Conservation (phyloP, 192 early-diverging fungal species). For the Endogone sp. region DNA sequence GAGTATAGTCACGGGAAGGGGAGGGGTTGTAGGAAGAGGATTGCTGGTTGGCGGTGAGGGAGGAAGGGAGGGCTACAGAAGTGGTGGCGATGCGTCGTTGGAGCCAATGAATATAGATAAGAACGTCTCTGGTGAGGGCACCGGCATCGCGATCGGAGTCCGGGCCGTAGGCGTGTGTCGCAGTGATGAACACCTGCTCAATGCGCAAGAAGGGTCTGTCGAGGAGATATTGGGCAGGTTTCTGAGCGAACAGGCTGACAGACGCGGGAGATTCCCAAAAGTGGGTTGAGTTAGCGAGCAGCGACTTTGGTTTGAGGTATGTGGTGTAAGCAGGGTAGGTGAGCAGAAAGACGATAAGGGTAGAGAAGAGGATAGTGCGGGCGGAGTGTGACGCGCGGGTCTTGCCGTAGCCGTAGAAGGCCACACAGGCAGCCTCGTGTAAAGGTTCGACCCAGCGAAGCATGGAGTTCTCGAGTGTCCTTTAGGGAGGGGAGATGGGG, state of each 20-base stretch:
- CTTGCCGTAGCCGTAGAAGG: constrained; percentile 25
- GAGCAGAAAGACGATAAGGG: constrained; percentile 11
- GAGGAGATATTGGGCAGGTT: constrained; percentile 6
- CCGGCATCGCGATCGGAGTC: constrained; percentile 8
- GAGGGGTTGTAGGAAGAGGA: constrained; percentile 7
- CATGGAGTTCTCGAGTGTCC: too few species aligned
- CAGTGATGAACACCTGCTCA: neutral
- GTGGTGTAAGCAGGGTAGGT: neutral
- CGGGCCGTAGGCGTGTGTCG: constrained; percentile 13
- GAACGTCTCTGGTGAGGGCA: constrained; percentile 10
- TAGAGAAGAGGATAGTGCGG: constrained; percentile 9
- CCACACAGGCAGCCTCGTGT: neutral
- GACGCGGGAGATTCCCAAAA: constrained; percentile 1
- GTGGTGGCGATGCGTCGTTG: constrained; percentile 9
- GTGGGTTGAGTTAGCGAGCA: constrained; percentile 2
- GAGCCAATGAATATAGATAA: constrained; percentile 11
- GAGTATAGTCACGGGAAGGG: constrained; percentile 6
- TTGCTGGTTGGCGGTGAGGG: neutral
- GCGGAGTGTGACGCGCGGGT: constrained; percentile 2
- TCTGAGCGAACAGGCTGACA: constrained; percentile 13
- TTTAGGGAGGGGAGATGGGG: too few species aligned
- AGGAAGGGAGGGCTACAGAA: constrained; percentile 1
- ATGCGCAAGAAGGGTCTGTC: constrained; percentile 1
- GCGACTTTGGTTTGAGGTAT: neutral
- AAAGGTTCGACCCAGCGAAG: constrained; percentile 5